Evolutionary conservation across 495 filamentous ascomycete genomes (phyloP), one percentile per base, ranked within the genome.

Genomic region (Staphylotrichum tortipilum): DNA sequence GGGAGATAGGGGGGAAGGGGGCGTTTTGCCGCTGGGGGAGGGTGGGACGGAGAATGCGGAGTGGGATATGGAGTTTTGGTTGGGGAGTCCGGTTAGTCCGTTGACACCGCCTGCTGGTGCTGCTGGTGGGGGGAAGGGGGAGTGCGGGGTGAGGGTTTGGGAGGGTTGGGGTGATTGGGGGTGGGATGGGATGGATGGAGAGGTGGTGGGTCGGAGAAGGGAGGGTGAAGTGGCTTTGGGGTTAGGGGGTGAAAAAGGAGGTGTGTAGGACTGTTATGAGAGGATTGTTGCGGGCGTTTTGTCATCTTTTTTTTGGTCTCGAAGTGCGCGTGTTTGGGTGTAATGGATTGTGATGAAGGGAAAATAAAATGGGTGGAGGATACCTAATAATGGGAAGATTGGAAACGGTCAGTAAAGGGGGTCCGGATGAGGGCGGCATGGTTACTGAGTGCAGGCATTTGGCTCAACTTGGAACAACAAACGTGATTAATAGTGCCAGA

Each of bases 61-160:
- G 35, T 26, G n/a, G 44, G 44, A 47, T n/a, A 26, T 43, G 44
- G 43, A 47, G 9, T 46, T 53, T 22, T 35, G 47, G n/a, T 46
- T 56, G 10, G 42, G 42, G 12, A 51, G 47, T n/a, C 52, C 52
- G 7, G 47, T 57, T 8, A 54, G 51, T 43, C 55, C 44, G 37
- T 10, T 52, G 47, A 36, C 40, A 37, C 41, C 38, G 17, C 19
- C 15, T 54, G 18, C 21, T n/a, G n/a, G n/a, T n/a, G n/a, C n/a
- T n/a, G n/a, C 6, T 5, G 26, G 31, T 34, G 31, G 7, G 10
- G 42, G 3, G 7, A 11, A 14, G 22, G 26, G 28, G 6, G 37
- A 44, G 26, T n/a, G n/a, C n/a, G 26, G 26, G 10, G 26, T 7
- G 26, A 28, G 26, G 6, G 26, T 5, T 2, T 28, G 26, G 10